Percentiles rank a stretch among this genome's conserved stretches.
These are phyloP conservation scores for Cochlearia excelsa DNA, from an alignment of 345 rosid genomes.

Conservation along the genomic window DNA sequence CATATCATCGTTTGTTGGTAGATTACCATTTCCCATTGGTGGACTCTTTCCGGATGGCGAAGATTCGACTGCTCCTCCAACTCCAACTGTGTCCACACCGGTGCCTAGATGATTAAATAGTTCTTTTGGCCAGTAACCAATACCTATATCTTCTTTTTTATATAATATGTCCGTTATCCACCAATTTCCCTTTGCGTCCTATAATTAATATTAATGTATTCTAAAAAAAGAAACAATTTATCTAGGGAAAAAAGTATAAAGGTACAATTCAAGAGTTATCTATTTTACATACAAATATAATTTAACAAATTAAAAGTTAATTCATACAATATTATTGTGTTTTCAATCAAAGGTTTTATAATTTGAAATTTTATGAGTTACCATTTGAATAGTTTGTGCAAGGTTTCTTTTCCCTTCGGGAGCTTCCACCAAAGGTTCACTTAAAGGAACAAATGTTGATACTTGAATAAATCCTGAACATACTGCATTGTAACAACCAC, in stretches of 20 bases:
- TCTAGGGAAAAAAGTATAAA: too few relatives aligned
- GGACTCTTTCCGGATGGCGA: constrained; percentile 6
- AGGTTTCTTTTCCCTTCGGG: neutral
- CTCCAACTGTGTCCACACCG: constrained; percentile 4
- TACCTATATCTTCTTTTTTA: neutral
- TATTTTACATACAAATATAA: too few relatives aligned
- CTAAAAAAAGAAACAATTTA: too few relatives aligned
- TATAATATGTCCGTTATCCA: neutral
- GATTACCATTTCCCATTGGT: constrained; percentile 15
- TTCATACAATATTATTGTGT: too few relatives aligned
- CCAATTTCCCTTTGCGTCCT: constrained; percentile 8
- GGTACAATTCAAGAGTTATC: too few relatives aligned
- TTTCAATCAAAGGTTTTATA: too few relatives aligned
- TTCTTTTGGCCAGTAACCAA: constrained; percentile 22
- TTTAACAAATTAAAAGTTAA: too few relatives aligned
- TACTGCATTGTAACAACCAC: constrained; percentile 13
- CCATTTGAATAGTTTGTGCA: neutral
- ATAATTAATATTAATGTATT: neutral
- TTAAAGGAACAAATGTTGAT: neutral
- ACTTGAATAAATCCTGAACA: constrained; percentile 21
- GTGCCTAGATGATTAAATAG: neutral
- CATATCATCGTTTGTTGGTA: too few relatives aligned
- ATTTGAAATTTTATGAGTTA: neutral
- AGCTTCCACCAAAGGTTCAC: neutral
- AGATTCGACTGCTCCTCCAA: constrained; percentile 11